Evolutionary conservation across 345 rosid genomes (phyloP).

Genomic region (Trapa incisa): DNA sequence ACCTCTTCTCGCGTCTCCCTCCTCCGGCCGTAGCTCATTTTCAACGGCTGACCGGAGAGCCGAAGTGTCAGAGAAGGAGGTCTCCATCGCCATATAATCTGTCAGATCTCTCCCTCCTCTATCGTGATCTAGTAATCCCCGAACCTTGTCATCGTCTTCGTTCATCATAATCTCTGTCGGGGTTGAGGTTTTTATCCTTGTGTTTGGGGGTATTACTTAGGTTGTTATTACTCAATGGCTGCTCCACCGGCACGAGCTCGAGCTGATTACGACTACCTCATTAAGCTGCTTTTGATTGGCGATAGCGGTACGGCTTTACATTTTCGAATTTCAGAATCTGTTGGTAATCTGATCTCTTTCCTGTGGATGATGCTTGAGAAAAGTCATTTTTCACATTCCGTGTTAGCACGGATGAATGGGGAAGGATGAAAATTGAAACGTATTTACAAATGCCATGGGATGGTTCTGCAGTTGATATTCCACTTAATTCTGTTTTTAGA

Average conservation of each 20-base stretch:
- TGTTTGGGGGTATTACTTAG: slow-evolving; percentile 13
- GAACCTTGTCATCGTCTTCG: slow-evolving; percentile 7
- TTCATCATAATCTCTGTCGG: neutral
- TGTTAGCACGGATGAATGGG: neutral
- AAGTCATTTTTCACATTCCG: neutral
- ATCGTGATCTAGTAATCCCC: slow-evolving; percentile 25
- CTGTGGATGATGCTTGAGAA: neutral
- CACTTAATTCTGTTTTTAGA: neutral
- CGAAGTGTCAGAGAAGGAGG: slow-evolving; percentile 20
- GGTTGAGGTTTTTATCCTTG: slow-evolving; percentile 7
- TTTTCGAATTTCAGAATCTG: neutral
- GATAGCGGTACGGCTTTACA: slow-evolving; percentile 42
- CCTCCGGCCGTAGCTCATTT: no score
- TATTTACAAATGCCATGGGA: neutral
- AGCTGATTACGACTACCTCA: slow-evolving; percentile 67
- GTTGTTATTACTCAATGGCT: slow-evolving; percentile 22
- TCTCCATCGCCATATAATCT: slow-evolving; percentile 9
- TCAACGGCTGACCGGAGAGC: slow-evolving; percentile 16
- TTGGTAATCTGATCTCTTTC: neutral
- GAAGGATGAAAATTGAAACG: neutral
- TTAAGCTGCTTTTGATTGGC: slow-evolving; percentile 60
- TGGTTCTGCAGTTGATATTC: neutral
- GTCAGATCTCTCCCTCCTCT: slow-evolving; percentile 20
- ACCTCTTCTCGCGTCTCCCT: no score
- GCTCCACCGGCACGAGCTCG: slow-evolving; percentile 78